phyloP scores from a whole-genome alignment of 2,329 filamentous ascomycete genomes.

The Acrocalymma vagum region DNA sequence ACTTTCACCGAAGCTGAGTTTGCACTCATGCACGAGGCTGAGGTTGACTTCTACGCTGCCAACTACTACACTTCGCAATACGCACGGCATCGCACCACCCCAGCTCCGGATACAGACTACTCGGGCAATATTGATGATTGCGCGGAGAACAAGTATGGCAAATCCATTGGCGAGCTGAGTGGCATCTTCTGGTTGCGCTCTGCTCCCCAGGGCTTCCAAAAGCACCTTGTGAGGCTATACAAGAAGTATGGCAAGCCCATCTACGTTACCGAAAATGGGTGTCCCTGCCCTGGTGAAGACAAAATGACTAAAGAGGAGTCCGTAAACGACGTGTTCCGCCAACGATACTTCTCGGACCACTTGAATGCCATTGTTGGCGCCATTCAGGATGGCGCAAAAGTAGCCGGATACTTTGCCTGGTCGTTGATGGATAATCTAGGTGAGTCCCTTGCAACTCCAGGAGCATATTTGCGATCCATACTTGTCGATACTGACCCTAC shows the following conservation, averaged over 20 bases:
- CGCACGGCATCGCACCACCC: background rate
- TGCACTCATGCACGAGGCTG: constrained; percentile 34
- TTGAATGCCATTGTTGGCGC: constrained; percentile 1
- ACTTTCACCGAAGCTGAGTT: constrained; percentile 50
- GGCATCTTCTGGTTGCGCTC: constrained; percentile 1
- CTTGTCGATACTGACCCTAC: too few species aligned
- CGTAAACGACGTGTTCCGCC: background rate
- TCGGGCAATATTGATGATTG: background rate
- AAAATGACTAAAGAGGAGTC: background rate
- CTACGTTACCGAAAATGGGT: constrained; percentile 1
- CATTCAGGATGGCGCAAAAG: constrained; percentile 1
- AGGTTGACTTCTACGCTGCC: too few species aligned
- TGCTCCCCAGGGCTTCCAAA: background rate
- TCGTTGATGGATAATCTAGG: constrained; percentile 4
- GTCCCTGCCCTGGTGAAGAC: constrained; percentile 1
- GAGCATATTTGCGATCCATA: too few species aligned
- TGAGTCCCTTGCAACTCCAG: too few species aligned
- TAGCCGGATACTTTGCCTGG: constrained; percentile 3
- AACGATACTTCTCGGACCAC: background rate
- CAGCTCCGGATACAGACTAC: background rate
- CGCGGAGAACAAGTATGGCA: background rate
- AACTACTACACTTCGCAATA: background rate
- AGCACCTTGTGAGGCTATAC: constrained; percentile 1
- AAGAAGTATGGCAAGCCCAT: background rate
- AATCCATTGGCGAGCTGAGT: background rate